Base-by-base conservation (phyloP, 768 basidiomycete species). In the Chiua virens region DNA sequence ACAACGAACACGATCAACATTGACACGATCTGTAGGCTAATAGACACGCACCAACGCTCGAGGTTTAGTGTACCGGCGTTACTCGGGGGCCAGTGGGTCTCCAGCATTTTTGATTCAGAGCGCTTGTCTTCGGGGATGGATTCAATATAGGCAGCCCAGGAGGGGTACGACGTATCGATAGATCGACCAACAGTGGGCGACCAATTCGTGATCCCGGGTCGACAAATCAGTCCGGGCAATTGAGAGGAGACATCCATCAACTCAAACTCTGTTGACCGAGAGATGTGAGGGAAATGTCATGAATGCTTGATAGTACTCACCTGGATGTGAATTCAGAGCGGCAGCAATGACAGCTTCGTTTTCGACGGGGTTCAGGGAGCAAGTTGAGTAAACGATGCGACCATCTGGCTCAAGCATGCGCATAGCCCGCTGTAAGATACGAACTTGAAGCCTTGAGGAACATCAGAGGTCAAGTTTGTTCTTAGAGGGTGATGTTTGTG, bases 371-470 rank as follows among this genome's bases (percentile, higher is more conserved):
- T 98, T 98, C 57, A 98, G 75, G 0, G 95, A 98, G 63, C 97
- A 98, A 1, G 97, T 99, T 6, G 97, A 98, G 67, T 98, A 99
- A 17, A 98, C 95, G 54, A 98, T 87, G 32, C 89, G 85, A 8
- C 95, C 96, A n/a, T 85, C 81, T 11, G 66, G 62, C 54, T 80
- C 78, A 36, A 99, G 79, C 71, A 98, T 79, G 49, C 86, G 83
- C 90, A 99, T 97, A 1, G 87, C 96, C 18, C 97, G 87, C 53
- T 87, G 79, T 18, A 98, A 79, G 58, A 99, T 98, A 18, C 97
- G 87, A 36, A 93, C 75, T 65, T 99, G 97, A 27, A 99, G 76
- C 10, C 93, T 98, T 59, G 28, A 36, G 45, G 14, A 52, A 35
- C n/a, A 40, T 59, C 45, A 57, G 47, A 27, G 30, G 23, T 40